These are phyloP conservation scores for Globisporangium yorkense DNA, from an alignment of 352 stramenopile genomes.

Conservation along the genomic window DNA sequence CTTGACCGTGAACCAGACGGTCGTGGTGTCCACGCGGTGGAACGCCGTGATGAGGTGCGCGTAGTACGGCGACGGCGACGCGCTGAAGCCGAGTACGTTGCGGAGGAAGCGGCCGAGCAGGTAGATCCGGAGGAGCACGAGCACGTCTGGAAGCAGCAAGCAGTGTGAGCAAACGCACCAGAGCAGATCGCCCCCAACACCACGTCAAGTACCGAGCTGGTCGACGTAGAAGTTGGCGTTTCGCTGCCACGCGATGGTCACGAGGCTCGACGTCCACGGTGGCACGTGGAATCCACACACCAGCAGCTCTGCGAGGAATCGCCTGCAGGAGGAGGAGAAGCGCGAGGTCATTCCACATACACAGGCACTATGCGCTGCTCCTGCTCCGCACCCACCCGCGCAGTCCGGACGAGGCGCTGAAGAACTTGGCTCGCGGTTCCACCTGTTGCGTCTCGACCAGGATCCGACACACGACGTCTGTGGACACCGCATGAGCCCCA, in stretches of 20 bases:
- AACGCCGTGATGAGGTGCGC: constrained; percentile 41
- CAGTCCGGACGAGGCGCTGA: constrained; percentile 31
- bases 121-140: constrained; percentile 50
- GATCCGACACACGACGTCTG: constrained; percentile 31
- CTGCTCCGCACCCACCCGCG: constrained; percentile 16
- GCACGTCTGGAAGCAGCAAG: constrained; percentile 20
- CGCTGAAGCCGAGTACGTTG: constrained; percentile 39
- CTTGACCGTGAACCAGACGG: constrained; percentile 59
- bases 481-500: neutral
- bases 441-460: constrained; percentile 39
- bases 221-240: constrained; percentile 31
- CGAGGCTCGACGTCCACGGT: constrained; percentile 19
- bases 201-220: constrained; percentile 32
- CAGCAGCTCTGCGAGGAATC: constrained; percentile 33
- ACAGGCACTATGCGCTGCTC: neutral
- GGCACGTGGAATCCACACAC: constrained; percentile 40
- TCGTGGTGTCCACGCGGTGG: constrained; percentile 49
- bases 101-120: constrained; percentile 44
- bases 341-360: neutral
- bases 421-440: constrained; percentile 21
- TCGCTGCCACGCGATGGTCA: constrained; percentile 22
- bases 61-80: constrained; percentile 25
- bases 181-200: neutral
- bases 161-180: neutral
- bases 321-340: constrained; percentile 12